These are phyloP conservation scores for Ceratobasidium sp. DNA, from an alignment of 1,284 basidiomycete genomes.

Conservation along the genomic window DNA sequence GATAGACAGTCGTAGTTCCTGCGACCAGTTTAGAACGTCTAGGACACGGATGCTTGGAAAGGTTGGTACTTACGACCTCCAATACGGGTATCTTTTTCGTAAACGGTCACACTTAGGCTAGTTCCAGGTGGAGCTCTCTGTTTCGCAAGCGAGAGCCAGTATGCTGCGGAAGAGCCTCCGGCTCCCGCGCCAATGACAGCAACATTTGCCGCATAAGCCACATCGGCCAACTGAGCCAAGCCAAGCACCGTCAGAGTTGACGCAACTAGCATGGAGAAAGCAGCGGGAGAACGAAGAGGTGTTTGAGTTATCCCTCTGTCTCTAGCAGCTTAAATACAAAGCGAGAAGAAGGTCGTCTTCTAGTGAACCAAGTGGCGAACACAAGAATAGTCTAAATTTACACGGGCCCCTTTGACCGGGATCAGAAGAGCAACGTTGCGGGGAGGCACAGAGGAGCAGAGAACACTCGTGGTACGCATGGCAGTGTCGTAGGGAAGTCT, in stretches of 20 bases:
- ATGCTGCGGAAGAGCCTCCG: conserved; percentile 82
- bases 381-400: neutral
- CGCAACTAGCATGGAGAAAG: conserved; percentile 6
- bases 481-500: neutral
- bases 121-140: conserved; percentile 74
- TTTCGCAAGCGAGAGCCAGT: conserved; percentile 76
- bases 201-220: conserved; percentile 55
- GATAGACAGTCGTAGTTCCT: conserved; percentile 84
- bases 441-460: neutral
- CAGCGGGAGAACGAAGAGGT: conserved; percentile 5
- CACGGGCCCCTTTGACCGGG: neutral
- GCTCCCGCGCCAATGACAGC: conserved; percentile 82
- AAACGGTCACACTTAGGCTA: conserved; percentile 80
- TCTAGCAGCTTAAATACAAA: neutral
- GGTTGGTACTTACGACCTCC: conserved; percentile 79
- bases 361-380: neutral
- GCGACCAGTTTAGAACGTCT: neutral
- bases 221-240: conserved; percentile 18
- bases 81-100: conserved; percentile 79
- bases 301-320: neutral
- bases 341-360: neutral
- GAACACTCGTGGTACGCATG: neutral
- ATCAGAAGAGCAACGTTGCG: neutral
- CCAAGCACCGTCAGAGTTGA: conserved; percentile 8
- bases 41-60: neutral